A percentile compares a stretch with the other conserved stretches of the same genome.
Conservation (phyloP, 257 asterid genomes). For the Petunia secreta region DNA sequence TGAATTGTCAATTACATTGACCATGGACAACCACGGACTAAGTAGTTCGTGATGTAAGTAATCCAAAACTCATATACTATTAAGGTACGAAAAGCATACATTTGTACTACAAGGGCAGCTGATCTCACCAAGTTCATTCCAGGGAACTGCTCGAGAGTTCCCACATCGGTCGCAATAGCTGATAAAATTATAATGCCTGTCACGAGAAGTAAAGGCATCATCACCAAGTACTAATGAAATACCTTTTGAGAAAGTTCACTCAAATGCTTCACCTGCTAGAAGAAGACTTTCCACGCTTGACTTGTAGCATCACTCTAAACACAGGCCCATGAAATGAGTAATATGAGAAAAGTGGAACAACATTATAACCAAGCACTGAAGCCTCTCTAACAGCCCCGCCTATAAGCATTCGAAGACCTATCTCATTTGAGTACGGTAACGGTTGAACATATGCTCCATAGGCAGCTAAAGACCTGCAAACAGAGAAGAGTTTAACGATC, state of each 20-base stretch:
- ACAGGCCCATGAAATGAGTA: constrained; percentile 96
- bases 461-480: constrained; percentile 78
- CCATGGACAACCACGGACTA: background rate
- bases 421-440: constrained; percentile 85
- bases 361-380: constrained; percentile 76
- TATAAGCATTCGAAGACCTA: constrained; percentile 89
- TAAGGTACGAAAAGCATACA: constrained; percentile 40
- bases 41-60: background rate
- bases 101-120: constrained; percentile 66
- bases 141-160: constrained; percentile 58
- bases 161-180: constrained; percentile 87
- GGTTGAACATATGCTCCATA: constrained; percentile 86
- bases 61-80: background rate
- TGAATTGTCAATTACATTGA: background rate
- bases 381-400: constrained; percentile 97
- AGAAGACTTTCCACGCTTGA: constrained; percentile 76
- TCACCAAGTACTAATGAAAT: constrained; percentile 21
- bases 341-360: constrained; percentile 87
- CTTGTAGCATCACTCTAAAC: constrained; percentile 82
- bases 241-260: constrained; percentile 6
- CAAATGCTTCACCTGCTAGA: constrained; percentile 50
- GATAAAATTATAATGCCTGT: constrained; percentile 72
- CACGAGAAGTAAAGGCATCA: constrained; percentile 27
- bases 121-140: constrained; percentile 71
- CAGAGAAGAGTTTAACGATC: constrained; percentile 2